Evolutionary conservation across 371 early-diverging fungal genomes (phyloP).

Genomic region (Entomophthora muscae): DNA sequence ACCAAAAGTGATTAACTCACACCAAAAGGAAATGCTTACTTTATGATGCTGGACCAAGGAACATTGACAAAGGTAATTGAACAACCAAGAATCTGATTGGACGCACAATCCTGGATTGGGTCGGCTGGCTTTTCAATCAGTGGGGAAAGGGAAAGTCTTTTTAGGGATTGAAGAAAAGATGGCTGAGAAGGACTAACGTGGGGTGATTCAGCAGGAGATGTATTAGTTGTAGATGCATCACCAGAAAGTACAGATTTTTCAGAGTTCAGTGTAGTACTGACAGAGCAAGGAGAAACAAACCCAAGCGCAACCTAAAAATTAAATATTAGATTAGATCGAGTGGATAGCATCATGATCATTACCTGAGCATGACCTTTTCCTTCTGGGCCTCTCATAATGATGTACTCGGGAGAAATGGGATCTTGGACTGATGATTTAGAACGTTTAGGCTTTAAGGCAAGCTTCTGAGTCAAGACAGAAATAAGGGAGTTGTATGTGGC

Average conservation of each 20-base stretch:
- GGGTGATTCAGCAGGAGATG: neutral
- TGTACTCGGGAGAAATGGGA: constrained; percentile 43
- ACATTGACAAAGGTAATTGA: constrained; percentile 71
- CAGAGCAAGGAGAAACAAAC: constrained; percentile 9
- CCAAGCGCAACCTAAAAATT: constrained; percentile 12
- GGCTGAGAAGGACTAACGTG: neutral
- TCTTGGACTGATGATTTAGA: constrained; percentile 16
- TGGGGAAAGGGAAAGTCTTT: constrained; percentile 17
- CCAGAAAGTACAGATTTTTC: neutral
- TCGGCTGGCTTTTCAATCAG: constrained; percentile 6
- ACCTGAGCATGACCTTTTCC: constrained; percentile 76
- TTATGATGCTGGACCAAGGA: constrained; percentile 44
- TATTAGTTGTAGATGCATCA: constrained; percentile 9
- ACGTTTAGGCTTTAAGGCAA: constrained; percentile 24
- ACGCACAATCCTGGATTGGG: neutral
- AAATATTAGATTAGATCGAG: no score
- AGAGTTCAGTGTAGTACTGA: constrained; percentile 14
- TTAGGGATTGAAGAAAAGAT: constrained; percentile 20
- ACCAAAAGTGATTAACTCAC: no score
- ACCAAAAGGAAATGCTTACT: no score
- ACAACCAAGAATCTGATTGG: constrained; percentile 34
- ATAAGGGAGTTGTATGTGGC: constrained; percentile 47
- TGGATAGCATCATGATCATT: constrained; percentile 9
- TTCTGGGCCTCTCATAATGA: constrained; percentile 73
- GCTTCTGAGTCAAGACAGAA: constrained; percentile 49